phyloP scores from a whole-genome alignment of 257 asterid genomes.

The Nicotiana benthamiana region DNA sequence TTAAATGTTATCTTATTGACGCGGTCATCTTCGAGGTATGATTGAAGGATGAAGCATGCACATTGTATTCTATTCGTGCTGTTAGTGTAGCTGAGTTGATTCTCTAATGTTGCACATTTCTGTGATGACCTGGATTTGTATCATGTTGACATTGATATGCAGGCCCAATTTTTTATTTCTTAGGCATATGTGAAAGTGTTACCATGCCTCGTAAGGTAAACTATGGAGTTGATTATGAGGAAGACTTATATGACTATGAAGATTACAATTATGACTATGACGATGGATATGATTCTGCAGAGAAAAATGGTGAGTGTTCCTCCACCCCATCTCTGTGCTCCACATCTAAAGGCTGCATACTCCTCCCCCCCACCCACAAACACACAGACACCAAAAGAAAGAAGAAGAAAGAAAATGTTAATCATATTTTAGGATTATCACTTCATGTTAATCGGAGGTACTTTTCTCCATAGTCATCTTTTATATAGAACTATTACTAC shows the following conservation, averaged over 20 bases:
- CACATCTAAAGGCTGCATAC: background rate
- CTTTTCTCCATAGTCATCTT: background rate
- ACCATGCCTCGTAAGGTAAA: slow-evolving; percentile 71
- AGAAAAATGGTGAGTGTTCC: slow-evolving; percentile 39
- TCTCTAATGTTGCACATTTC: background rate
- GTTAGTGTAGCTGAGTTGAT: background rate
- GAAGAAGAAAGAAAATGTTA: background rate
- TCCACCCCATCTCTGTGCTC: background rate
- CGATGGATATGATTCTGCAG: slow-evolving; percentile 30
- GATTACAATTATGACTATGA: slow-evolving; percentile 46
- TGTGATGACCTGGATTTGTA: background rate
- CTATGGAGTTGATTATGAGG: slow-evolving; percentile 40
- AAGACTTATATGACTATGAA: slow-evolving; percentile 37
- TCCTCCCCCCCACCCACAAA: background rate
- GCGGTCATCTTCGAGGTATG: background rate
- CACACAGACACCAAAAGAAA: too few species aligned
- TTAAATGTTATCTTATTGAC: background rate
- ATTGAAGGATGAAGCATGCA: background rate
- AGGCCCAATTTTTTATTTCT: background rate
- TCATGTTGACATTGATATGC: background rate
- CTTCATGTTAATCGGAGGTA: background rate
- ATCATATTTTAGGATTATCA: background rate
- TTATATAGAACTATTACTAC: background rate
- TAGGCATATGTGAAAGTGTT: slow-evolving; percentile 20
- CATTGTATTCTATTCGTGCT: background rate